A percentile compares a stretch with the other conserved stretches of the same genome.
Evolutionary conservation across 371 early-diverging fungal species (phyloP).

Genomic region (Encephalitozoon cuniculi): DNA sequence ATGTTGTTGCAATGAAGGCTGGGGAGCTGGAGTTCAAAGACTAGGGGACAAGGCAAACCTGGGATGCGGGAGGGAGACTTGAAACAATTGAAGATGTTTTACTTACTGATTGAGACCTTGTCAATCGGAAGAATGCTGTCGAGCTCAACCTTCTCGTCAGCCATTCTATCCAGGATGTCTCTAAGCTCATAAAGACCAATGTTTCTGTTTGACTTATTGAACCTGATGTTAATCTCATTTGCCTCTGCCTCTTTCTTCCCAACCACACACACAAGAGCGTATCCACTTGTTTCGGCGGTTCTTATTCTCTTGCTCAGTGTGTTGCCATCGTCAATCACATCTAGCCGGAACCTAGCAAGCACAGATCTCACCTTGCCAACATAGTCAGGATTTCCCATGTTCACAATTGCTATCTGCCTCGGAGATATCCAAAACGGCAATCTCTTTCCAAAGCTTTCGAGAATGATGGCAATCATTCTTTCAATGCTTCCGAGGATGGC

Average conservation of each 20-base stretch:
- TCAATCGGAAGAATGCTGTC: not conserved
- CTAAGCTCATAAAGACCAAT: not conserved
- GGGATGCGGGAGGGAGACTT: not conserved
- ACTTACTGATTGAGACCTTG: not conserved
- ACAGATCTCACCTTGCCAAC: conserved; percentile 59
- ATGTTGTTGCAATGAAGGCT: conserved; percentile 45
- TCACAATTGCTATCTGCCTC: conserved; percentile 77
- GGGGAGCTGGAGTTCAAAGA: conserved; percentile 15
- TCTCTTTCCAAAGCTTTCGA: conserved; percentile 78
- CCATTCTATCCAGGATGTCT: not conserved
- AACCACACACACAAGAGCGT: conserved; percentile 80
- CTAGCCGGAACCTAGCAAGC: conserved; percentile 57
- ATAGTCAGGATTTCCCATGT: conserved; percentile 52
- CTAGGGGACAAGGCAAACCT: not conserved
- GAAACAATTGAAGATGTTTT: conserved; percentile 3
- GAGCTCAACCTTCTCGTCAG: conserved; percentile 22
- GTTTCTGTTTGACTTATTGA: not conserved
- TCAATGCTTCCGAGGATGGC: conserved; percentile 95
- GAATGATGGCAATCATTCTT: conserved; percentile 88
- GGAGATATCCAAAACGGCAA: conserved; percentile 98
- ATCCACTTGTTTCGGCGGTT: conserved; percentile 74
- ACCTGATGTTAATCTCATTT: conserved; percentile 65
- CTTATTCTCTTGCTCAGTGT: conserved; percentile 91
- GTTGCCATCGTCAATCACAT: conserved; percentile 66
- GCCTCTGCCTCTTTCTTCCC: conserved; percentile 77